Conservation (phyloP, 495 filamentous ascomycete species). For the Sordaria brevicollis region DNA sequence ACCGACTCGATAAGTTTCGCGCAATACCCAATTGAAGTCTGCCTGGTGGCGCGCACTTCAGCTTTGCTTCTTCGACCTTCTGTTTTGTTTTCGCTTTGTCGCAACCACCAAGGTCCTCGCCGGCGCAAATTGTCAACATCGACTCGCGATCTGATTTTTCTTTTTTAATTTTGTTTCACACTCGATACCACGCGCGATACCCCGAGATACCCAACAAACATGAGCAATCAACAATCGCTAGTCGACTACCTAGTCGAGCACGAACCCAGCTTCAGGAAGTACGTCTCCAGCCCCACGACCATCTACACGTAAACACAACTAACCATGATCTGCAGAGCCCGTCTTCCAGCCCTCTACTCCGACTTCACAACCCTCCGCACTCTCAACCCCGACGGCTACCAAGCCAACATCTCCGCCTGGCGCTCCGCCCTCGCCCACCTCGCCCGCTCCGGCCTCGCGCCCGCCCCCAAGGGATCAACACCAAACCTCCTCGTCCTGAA, state of each 20-base stretch:
- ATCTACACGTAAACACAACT: not conserved
- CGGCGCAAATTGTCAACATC: not conserved
- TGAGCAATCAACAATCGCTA: conserved; percentile 23
- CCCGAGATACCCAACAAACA: conserved; percentile 12
- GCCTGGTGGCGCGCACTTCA: not conserved
- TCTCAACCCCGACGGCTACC: conserved; percentile 85
- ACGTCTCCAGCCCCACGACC: not conserved
- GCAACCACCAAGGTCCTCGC: not conserved
- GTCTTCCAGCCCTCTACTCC: conserved; percentile 86
- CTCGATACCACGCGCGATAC: not conserved
- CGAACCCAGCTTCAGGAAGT: conserved; percentile 37
- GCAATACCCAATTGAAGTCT: not conserved
- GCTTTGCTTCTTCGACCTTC: not conserved
- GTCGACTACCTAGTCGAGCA: conserved; percentile 36
- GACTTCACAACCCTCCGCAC: conserved; percentile 72
- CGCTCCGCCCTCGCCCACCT: conserved; percentile 60
- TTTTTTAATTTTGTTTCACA: not conserved
- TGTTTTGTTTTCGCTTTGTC: not conserved
- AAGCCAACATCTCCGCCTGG: conserved; percentile 80
- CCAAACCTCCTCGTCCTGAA: conserved; percentile 50
- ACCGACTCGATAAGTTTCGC: not conserved
- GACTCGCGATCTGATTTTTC: not conserved
- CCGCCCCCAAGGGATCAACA: conserved; percentile 38
- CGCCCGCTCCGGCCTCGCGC: conserved; percentile 46
- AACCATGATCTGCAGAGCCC: conserved; percentile 61